A percentile compares a stretch with the other conserved stretches of the same genome.
Evolutionary conservation across 1,284 basidiomycete genomes (phyloP).

Genomic region (Ceratobasidium sp.): DNA sequence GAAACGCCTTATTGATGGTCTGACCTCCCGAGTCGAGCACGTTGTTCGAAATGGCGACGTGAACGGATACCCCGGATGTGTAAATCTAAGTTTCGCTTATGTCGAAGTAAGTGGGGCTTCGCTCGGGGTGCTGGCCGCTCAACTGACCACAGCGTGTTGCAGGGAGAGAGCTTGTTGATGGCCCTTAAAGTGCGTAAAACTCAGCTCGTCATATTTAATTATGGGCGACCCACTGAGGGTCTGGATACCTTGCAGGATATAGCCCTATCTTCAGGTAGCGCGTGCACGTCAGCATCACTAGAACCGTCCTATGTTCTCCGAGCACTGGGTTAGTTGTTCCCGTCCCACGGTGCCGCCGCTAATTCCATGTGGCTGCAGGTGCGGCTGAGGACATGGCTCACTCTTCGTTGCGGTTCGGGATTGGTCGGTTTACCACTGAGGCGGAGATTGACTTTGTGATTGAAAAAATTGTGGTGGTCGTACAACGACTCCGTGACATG

Average conservation of each 20-base stretch:
- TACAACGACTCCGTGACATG: constrained; percentile 79
- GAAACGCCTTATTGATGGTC: constrained; percentile 82
- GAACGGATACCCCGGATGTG: constrained; percentile 89
- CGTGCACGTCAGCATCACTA: constrained; percentile 97
- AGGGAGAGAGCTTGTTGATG: constrained; percentile 96
- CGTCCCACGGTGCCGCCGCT: neutral
- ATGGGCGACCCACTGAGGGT: constrained; percentile 18
- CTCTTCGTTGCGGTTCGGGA: constrained; percentile 96
- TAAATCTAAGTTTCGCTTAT: constrained; percentile 96
- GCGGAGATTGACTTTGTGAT: constrained; percentile 96
- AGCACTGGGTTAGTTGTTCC: constrained; percentile 74
- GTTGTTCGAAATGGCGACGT: constrained; percentile 95
- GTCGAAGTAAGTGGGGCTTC: constrained; percentile 67
- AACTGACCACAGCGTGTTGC: neutral
- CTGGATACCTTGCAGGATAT: constrained; percentile 71
- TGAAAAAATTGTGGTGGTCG: constrained; percentile 87
- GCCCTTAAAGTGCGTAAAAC: constrained; percentile 75
- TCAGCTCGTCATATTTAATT: neutral
- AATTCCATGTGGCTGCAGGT: constrained; percentile 59
- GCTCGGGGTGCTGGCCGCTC: neutral
- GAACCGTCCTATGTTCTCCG: constrained; percentile 99
- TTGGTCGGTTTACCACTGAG: constrained; percentile 98
- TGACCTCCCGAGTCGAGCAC: constrained; percentile 86
- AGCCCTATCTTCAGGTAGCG: constrained; percentile 96
- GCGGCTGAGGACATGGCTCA: constrained; percentile 99